A percentile compares a stretch with the other conserved stretches of the same genome.
Conservation (phyloP, 805 yeast species). For the Cyberlindnera misumaiensis region DNA sequence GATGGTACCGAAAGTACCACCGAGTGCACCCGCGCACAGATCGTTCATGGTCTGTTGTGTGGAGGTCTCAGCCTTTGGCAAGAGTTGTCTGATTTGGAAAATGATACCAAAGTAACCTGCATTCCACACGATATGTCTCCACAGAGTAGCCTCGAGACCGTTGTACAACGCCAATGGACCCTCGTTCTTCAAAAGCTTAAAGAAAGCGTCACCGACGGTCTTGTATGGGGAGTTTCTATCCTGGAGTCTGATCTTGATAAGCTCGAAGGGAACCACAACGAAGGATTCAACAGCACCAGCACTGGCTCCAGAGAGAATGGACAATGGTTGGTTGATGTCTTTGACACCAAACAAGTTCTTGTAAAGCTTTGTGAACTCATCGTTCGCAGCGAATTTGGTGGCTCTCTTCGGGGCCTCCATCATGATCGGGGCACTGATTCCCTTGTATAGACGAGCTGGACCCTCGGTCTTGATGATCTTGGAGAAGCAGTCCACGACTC, state of each 20-base stretch:
- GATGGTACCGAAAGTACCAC: conserved; percentile 96
- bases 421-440: conserved; percentile 91
- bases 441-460: conserved; percentile 74
- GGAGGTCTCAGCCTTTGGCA: conserved; percentile 71
- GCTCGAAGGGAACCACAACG: conserved; percentile 96
- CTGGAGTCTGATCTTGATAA: conserved; percentile 91
- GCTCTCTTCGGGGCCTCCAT: conserved; percentile 99
- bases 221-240: conserved; percentile 77
- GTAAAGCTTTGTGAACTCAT: conserved; percentile 89
- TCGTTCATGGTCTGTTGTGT: conserved; percentile 80
- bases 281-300: conserved; percentile 97
- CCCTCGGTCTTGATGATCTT: conserved; percentile 89
- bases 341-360: conserved; percentile 60
- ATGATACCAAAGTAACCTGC: conserved; percentile 97
- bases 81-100: conserved; percentile 70
- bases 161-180: conserved; percentile 84
- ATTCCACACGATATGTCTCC: conserved; percentile 97
- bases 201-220: conserved; percentile 79
- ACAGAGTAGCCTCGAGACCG: conserved; percentile 93
- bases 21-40: conserved; percentile 86
- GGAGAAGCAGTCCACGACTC: conserved; percentile 76
- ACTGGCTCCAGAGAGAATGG: conserved; percentile 91
- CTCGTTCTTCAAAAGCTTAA: conserved; percentile 61
- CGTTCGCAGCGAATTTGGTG: conserved; percentile 96
- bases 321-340: conserved; percentile 71